Evolutionary conservation across 306 rosid genomes (phyloP).

Genomic region (Vachellia pachyceras): DNA sequence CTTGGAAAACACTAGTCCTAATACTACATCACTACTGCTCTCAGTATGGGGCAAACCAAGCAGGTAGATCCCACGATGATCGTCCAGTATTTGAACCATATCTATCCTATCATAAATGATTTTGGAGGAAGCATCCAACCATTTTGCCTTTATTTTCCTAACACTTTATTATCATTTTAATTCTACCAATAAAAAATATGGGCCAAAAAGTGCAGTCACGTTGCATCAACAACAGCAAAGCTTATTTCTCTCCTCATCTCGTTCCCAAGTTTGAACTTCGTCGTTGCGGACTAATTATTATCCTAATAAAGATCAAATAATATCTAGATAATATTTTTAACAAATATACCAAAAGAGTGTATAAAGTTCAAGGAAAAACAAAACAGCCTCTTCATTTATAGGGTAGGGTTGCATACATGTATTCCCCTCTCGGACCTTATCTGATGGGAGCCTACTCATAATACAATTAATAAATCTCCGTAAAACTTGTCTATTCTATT

Average conservation of each 20-base stretch:
- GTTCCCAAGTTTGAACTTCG: neutral
- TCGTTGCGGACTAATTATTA: neutral
- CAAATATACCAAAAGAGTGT: no score
- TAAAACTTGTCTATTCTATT: no score
- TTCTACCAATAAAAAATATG: neutral
- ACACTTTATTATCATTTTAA: neutral
- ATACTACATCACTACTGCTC: neutral
- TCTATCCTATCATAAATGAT: slow-evolving; percentile 13
- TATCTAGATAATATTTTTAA: neutral
- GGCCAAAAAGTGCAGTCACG: neutral
- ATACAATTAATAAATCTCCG: no score
- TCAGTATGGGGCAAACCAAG: neutral
- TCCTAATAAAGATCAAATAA: neutral
- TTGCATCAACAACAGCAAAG: neutral
- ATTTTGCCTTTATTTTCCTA: neutral
- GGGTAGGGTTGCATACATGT: no score
- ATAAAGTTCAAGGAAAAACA: no score
- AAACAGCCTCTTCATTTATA: no score
- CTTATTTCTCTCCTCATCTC: neutral
- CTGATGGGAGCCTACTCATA: no score
- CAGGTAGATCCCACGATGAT: neutral
- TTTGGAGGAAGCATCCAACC: neutral
- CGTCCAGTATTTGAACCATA: neutral
- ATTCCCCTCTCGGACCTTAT: no score
- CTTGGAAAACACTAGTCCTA: no score